phyloP scores from a whole-genome alignment of 1,284 basidiomycete species.

The Mycosarcoma mackinlayi region DNA sequence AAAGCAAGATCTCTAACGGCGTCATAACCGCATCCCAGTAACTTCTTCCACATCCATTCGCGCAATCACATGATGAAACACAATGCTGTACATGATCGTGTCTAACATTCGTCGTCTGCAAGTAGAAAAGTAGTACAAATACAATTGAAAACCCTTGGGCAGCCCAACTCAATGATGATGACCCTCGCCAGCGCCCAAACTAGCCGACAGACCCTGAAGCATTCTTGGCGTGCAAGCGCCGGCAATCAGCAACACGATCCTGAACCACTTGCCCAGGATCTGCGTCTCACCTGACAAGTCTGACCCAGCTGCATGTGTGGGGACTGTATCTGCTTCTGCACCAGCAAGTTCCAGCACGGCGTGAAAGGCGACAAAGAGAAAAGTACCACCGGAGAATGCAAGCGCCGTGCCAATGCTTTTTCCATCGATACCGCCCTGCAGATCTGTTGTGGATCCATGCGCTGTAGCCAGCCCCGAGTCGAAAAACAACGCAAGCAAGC shows the following conservation, averaged over 20 bases:
- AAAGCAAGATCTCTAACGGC: conserved; percentile 22
- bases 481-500: conserved; percentile 19
- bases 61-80: background rate
- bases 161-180: conserved; percentile 27
- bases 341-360: conserved; percentile 63
- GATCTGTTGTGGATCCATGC: background rate
- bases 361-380: conserved; percentile 88
- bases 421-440: conserved; percentile 29
- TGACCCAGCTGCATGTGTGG: background rate
- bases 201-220: conserved; percentile 21
- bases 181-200: conserved; percentile 7
- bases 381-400: conserved; percentile 88
- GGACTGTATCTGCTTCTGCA: conserved; percentile 31
- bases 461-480: conserved; percentile 4
- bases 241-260: conserved; percentile 23
- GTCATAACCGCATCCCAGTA: no score
- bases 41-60: background rate
- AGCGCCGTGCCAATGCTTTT: conserved; percentile 76
- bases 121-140: conserved; percentile 29
- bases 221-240: conserved; percentile 38
- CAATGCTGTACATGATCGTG: background rate
- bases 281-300: conserved; percentile 19
- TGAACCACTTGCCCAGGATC: conserved; percentile 37
- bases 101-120: no score
- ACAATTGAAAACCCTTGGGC: conserved; percentile 7